These are phyloP conservation scores for Picochlorum sp. DNA, from an alignment of 139 green algal species.

Conservation along the genomic window DNA sequence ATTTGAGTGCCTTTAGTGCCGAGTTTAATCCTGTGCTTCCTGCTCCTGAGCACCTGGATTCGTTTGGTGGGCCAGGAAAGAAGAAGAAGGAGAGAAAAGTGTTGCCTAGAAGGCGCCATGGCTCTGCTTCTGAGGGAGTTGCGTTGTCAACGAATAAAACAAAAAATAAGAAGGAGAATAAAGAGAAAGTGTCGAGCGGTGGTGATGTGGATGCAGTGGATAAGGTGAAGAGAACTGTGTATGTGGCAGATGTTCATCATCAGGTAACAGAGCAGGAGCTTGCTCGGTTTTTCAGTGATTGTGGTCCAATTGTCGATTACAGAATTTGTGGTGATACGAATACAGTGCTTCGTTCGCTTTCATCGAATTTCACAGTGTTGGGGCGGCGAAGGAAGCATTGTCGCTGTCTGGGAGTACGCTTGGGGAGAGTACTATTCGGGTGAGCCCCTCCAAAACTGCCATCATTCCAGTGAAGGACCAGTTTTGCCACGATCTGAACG, in stretches of 20 bases:
- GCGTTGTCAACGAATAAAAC: too few relatives aligned
- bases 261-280: constrained; percentile 67
- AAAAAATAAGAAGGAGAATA: too few relatives aligned
- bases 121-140: too few relatives aligned
- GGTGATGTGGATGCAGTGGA: constrained; percentile 32
- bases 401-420: constrained; percentile 52
- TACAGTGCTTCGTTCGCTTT: constrained; percentile 89
- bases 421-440: constrained; percentile 63
- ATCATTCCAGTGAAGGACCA: constrained; percentile 90
- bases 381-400: constrained; percentile 46
- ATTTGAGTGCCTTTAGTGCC: too few relatives aligned
- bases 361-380: constrained; percentile 79
- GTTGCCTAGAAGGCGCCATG: too few relatives aligned
- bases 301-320: constrained; percentile 77
- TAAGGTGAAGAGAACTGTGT: constrained; percentile 69
- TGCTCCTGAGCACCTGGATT: too few relatives aligned
- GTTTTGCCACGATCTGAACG: constrained; percentile 47
- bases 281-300: constrained; percentile 57
- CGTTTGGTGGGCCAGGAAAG: too few relatives aligned
- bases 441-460: constrained; percentile 85
- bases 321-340: constrained; percentile 91
- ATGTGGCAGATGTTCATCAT: constrained; percentile 69
- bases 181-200: too few relatives aligned
- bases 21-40: too few relatives aligned
- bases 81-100: too few relatives aligned